Percentiles rank a stretch among this genome's conserved stretches.
Conservation (phyloP, 2,329 filamentous ascomycete species). For the Apiospora phragmitis region DNA sequence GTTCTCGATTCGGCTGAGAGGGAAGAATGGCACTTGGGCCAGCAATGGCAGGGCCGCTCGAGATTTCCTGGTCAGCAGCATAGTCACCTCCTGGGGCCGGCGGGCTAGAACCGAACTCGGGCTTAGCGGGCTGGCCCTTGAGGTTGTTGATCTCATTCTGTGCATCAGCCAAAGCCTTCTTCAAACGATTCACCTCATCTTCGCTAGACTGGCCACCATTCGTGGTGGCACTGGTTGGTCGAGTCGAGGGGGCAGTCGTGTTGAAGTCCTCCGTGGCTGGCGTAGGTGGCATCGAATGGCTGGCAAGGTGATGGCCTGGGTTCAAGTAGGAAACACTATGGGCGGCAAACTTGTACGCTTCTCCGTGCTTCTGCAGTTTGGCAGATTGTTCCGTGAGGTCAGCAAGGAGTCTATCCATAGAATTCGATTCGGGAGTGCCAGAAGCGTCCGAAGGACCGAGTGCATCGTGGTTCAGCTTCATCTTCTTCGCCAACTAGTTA, state of each 20-base stretch:
- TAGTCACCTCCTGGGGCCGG: slow-evolving; percentile 30
- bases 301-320: slow-evolving; percentile 52
- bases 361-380: slow-evolving; percentile 58
- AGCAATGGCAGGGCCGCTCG: slow-evolving; percentile 38
- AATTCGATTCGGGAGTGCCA: slow-evolving; percentile 41
- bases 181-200: slow-evolving; percentile 67
- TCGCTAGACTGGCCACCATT: slow-evolving; percentile 42
- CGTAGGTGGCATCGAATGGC: slow-evolving; percentile 62
- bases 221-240: slow-evolving; percentile 51
- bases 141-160: slow-evolving; percentile 70
- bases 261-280: slow-evolving; percentile 58
- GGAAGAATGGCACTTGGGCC: neutral
- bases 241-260: slow-evolving; percentile 48
- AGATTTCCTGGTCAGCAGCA: slow-evolving; percentile 24
- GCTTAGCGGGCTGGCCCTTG: slow-evolving; percentile 65
- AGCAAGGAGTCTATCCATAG: slow-evolving; percentile 72
- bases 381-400: slow-evolving; percentile 73
- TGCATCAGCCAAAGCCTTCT: slow-evolving; percentile 70
- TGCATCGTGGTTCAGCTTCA: slow-evolving; percentile 48
- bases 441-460: slow-evolving; percentile 28
- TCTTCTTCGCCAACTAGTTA: slow-evolving; percentile 41
- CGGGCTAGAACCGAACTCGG: slow-evolving; percentile 53
- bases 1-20: slow-evolving; percentile 23
- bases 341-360: slow-evolving; percentile 46
- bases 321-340: slow-evolving; percentile 36